Evolutionary conservation across 441 rosid species (phyloP), one percentile per base, ranked within the genome.

Genomic region (Erodium moschatum): DNA sequence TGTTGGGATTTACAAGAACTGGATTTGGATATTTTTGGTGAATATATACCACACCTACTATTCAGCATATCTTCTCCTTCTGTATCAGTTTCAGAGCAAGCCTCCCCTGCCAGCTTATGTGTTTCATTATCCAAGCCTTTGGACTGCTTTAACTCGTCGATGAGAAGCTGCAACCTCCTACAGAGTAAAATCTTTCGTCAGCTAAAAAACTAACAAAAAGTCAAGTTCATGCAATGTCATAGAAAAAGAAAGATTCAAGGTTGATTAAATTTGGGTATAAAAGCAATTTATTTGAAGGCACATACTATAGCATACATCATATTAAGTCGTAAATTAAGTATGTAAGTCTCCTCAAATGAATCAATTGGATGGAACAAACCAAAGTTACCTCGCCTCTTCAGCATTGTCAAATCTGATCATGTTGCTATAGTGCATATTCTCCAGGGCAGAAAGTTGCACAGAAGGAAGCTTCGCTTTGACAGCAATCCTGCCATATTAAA

Each of bases 391-490:
- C 74, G 96, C 85, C 84, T 87, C 81, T 67, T 87, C 85, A 75
- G 81, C 77, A 79, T 95, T 81, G 79, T 87, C 89, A 87, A 92
- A 89, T 86, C 99, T 85, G 69, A 95, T 92, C 96, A 92, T 90
- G 81, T 90, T 84, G 85, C 90, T 87, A 71, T 95, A 95, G 69
- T 92, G 98, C 97, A 95, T 90, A 77, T 83, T 90, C 80, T 95
- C 97, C 63, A 95, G 78, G 50, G 98, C 98, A 72, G 86, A 73
- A 78, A 92, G 84, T 83, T 92, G 93, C 76, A 84, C 38, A 13
- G 85, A 76, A 61, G 87, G 87, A 75, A 85, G 87, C 33, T 87
- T 85, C 71, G 91, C 94, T 79, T 85, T 82, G 58, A 80, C 76
- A 13, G 98, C 91, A 79, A 90, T 84, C 83, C 98, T 95, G 85